A percentile compares a stretch with the other conserved stretches of the same genome.
phyloP scores from a whole-genome alignment of 768 basidiomycete genomes.

The Tylopilus felleus region DNA sequence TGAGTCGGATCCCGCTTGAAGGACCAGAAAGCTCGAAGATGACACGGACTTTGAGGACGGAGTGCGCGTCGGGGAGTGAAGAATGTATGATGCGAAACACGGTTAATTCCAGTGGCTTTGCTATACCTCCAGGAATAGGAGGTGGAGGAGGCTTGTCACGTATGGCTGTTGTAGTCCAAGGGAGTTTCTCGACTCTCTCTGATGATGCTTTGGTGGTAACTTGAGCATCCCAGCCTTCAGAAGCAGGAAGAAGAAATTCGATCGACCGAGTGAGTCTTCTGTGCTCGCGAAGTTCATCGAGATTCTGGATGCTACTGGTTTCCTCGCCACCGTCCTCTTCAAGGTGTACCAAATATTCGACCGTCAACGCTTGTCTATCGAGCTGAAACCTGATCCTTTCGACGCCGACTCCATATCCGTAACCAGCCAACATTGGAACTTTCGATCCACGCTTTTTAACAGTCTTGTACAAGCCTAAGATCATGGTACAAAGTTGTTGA shows the following conservation, averaged over 20 bases:
- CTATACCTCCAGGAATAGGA: constrained; percentile 29
- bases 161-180: constrained; percentile 66
- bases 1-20: constrained; percentile 76
- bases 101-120: constrained; percentile 47
- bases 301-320: constrained; percentile 35
- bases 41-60: constrained; percentile 76
- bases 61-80: constrained; percentile 65
- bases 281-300: constrained; percentile 71
- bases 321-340: constrained; percentile 43
- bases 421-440: constrained; percentile 72
- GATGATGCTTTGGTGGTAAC: constrained; percentile 72
- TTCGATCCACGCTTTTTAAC: constrained; percentile 71
- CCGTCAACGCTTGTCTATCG: constrained; percentile 74
- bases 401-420: constrained; percentile 78
- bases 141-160: constrained; percentile 37
- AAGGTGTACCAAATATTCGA: constrained; percentile 82
- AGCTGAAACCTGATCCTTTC: constrained; percentile 77
- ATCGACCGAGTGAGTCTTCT: constrained; percentile 70
- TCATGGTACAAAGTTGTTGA: constrained; percentile 85
- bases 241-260: constrained; percentile 74
- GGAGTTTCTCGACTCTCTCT: constrained; percentile 64
- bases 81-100: constrained; percentile 71
- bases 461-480: constrained; percentile 76
- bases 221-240: constrained; percentile 85
- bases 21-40: constrained; percentile 78